phyloP scores from a whole-genome alignment of 2,329 filamentous ascomycete genomes.

The Zalaria sp. region DNA sequence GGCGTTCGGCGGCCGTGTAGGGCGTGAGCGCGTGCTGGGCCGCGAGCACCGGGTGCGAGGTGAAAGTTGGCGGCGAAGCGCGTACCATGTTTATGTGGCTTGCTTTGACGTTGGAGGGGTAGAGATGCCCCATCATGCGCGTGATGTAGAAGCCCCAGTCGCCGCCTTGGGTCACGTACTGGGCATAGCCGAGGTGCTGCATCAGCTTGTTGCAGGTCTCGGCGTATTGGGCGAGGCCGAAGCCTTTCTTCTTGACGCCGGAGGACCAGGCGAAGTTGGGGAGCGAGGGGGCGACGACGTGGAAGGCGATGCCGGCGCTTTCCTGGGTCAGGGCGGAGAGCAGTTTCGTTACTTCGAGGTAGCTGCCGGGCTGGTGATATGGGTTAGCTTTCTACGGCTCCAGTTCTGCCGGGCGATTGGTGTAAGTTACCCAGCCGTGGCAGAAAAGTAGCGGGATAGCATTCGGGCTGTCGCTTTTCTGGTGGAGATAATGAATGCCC shows the following conservation, averaged over 20 bases:
- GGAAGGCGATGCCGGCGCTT: conserved; percentile 31
- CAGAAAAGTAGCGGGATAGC: conserved; percentile 53
- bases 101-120: conserved; percentile 42
- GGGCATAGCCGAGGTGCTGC: conserved; percentile 48
- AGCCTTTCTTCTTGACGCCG: conserved; percentile 37
- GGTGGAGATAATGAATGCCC: conserved; percentile 51
- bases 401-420: neutral
- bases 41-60: conserved; percentile 42
- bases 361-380: conserved; percentile 43
- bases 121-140: conserved; percentile 44
- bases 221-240: conserved; percentile 45
- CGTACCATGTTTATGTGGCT: conserved; percentile 49
- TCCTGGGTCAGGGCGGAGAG: conserved; percentile 31
- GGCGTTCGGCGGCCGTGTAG: conserved; percentile 37
- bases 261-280: conserved; percentile 42
- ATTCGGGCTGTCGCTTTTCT: conserved; percentile 33
- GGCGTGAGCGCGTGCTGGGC: conserved; percentile 41
- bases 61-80: conserved; percentile 33
- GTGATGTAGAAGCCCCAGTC: conserved; percentile 60
- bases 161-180: conserved; percentile 48
- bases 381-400: neutral
- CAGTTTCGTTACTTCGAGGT: conserved; percentile 51
- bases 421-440: conserved; percentile 39
- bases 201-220: conserved; percentile 55
- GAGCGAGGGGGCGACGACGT: conserved; percentile 39